Evolutionary conservation across 192 early-diverging fungal genomes (phyloP), one percentile per base, ranked within the genome.

Genomic region (Chytriomyces confervae): DNA sequence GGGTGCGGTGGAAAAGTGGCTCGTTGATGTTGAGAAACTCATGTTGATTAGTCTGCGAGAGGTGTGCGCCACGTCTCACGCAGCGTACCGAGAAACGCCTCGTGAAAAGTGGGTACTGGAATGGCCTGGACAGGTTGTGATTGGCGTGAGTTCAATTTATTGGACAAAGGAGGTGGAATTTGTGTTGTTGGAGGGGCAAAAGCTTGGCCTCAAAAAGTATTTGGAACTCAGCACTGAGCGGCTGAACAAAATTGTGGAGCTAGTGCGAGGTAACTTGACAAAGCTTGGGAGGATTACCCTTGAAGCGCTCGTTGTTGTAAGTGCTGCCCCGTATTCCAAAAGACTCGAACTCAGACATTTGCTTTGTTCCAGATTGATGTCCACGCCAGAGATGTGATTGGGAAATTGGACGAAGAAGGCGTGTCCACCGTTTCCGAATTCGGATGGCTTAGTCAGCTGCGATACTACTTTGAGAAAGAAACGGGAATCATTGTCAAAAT

Each of bases 141-240:
- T 90, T 50, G 80, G 83, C 20, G 89, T 90, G 18, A 89, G 86
- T 61, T 87, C 88, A 50, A 87, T 85, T 48, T 90, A 75, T 63
- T 90, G 89, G 89, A 90, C 89, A 20, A 80, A 77, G 66, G 89
- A 90, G 63, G 89, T 90, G n/a, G 89, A 90, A 66, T 79, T 80
- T 61, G 81, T 80, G 44, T 77, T 90, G 73, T 50, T 84, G 68
- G 82, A 84, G 61, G 86, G 87, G 6, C 66, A 69, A 1, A 24
- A 80, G n/a, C 72, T 86, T 57, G 84, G 83, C 4, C 79, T 90
- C n/a, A 77, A 83, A 62, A 84, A 84, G 60, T 90, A 84, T 69
- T 77, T 65, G 6, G 87, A 90, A 29, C 72, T 79, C 20, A 86
- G 79, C 76, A 81, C 84, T 4, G 84, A 89, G 61, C 45, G 82